Evolutionary conservation across 768 basidiomycete genomes (phyloP).

Genomic region (Naganishia vishniacii): DNA sequence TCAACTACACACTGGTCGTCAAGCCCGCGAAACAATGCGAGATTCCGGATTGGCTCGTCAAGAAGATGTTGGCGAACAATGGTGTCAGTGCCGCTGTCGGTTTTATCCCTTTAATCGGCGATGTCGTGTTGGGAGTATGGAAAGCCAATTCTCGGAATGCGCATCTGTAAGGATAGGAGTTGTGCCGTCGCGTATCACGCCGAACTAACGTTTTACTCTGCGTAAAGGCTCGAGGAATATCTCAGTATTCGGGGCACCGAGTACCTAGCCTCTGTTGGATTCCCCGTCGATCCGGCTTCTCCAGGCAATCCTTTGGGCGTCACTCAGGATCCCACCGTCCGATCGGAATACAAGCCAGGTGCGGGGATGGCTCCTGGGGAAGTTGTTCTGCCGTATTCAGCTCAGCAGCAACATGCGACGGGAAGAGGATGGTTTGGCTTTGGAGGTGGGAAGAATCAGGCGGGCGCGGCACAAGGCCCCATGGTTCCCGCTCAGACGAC

Average conservation of each 20-base stretch:
- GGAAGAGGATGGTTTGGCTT: slow-evolving; percentile 27
- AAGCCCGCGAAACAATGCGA: slow-evolving; percentile 71
- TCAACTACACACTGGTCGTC: slow-evolving; percentile 68
- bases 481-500: background rate
- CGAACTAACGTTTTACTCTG: background rate
- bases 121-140: slow-evolving; percentile 67
- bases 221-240: slow-evolving; percentile 65
- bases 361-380: slow-evolving; percentile 25
- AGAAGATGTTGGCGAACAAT: slow-evolving; percentile 70
- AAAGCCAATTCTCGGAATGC: slow-evolving; percentile 90
- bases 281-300: slow-evolving; percentile 10
- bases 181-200: background rate
- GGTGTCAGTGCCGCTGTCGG: slow-evolving; percentile 63
- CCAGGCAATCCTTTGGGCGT: slow-evolving; percentile 2
- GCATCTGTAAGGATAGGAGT: slow-evolving; percentile 51
- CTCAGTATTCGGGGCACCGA: slow-evolving; percentile 71
- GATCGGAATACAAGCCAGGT: slow-evolving; percentile 24
- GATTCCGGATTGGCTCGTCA: slow-evolving; percentile 61
- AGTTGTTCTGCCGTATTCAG: slow-evolving; percentile 15
- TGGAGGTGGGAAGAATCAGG: slow-evolving; percentile 3
- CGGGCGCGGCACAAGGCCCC: background rate
- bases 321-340: slow-evolving; percentile 3
- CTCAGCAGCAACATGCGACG: slow-evolving; percentile 7
- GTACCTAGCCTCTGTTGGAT: slow-evolving; percentile 51
- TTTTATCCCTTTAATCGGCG: slow-evolving; percentile 67